These are phyloP conservation scores for Salix udensis DNA, from an alignment of 345 rosid genomes.

Conservation along the genomic window DNA sequence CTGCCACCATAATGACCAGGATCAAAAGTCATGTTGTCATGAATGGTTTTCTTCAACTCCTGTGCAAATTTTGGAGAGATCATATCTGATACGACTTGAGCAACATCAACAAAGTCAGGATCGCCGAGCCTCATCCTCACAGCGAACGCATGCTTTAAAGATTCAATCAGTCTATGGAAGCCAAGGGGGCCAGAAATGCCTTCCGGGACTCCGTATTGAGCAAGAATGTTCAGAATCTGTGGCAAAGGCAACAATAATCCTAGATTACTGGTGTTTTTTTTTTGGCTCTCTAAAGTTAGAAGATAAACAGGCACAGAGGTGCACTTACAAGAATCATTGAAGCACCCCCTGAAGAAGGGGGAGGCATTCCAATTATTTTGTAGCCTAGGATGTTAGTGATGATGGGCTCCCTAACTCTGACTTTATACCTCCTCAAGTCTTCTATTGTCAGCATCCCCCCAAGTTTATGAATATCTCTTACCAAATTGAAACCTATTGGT, in stretches of 20 bases:
- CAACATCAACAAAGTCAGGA: slow-evolving; percentile 45
- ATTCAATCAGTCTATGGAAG: slow-evolving; percentile 51
- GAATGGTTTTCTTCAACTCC: slow-evolving; percentile 38
- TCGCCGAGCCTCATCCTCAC: slow-evolving; percentile 69
- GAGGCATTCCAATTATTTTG: slow-evolving; percentile 53
- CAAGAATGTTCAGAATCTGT: slow-evolving; percentile 51
- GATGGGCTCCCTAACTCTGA: slow-evolving; percentile 39
- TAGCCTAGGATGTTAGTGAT: slow-evolving; percentile 38
- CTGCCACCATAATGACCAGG: slow-evolving; percentile 48
- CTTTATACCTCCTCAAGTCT: slow-evolving; percentile 47
- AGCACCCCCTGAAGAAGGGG: slow-evolving; percentile 60
- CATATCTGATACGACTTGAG: slow-evolving; percentile 51
- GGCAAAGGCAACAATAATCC: background rate
- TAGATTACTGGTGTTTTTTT: background rate
- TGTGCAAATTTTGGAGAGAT: slow-evolving; percentile 48
- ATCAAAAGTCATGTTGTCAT: slow-evolving; percentile 52
- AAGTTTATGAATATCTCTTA: slow-evolving; percentile 33
- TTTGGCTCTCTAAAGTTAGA: background rate
- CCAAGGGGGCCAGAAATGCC: slow-evolving; percentile 48
- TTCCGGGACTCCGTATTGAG: slow-evolving; percentile 36
- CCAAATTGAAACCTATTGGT: slow-evolving; percentile 38
- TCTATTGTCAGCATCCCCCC: slow-evolving; percentile 56
- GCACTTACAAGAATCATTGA: slow-evolving; percentile 51
- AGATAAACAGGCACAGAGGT: background rate
- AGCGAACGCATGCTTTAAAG: slow-evolving; percentile 59